These are phyloP conservation scores for Murraya paniculata DNA, from an alignment of 345 rosid genomes.

Conservation along the genomic window DNA sequence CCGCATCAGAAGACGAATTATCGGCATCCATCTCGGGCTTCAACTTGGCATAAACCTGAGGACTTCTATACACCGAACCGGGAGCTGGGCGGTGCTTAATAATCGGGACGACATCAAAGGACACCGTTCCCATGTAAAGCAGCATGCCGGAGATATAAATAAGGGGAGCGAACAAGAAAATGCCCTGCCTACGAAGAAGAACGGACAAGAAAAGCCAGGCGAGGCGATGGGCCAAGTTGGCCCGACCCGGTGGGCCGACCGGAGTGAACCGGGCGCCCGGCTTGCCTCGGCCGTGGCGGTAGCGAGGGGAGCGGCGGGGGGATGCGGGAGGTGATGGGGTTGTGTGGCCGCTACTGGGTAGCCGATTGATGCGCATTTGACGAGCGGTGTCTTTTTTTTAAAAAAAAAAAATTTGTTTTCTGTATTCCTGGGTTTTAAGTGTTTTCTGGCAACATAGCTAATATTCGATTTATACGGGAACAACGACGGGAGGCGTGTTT, in stretches of 20 bases:
- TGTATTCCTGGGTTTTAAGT: not conserved
- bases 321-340: slow-evolving; percentile 98
- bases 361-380: slow-evolving; percentile 83
- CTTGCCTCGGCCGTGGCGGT: slow-evolving; percentile 69
- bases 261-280: slow-evolving; percentile 49
- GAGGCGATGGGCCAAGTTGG: slow-evolving; percentile 68
- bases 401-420: too few relatives aligned
- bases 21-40: slow-evolving; percentile 86
- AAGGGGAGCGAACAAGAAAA: slow-evolving; percentile 89
- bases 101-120: slow-evolving; percentile 73
- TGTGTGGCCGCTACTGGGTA: slow-evolving; percentile 88
- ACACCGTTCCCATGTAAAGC: slow-evolving; percentile 92
- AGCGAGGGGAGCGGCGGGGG: slow-evolving; percentile 86
- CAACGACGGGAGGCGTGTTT: not conserved
- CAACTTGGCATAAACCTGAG: slow-evolving; percentile 84
- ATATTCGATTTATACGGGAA: too few relatives aligned
- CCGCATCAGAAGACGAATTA: slow-evolving; percentile 91
- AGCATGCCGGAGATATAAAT: slow-evolving; percentile 93
- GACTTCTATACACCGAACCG: slow-evolving; percentile 89
- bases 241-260: slow-evolving; percentile 41
- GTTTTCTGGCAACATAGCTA: not conserved
- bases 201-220: slow-evolving; percentile 81
- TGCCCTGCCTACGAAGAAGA: slow-evolving; percentile 91
- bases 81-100: slow-evolving; percentile 64
- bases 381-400: too few relatives aligned